Evolutionary conservation across 2,329 filamentous ascomycete genomes (phyloP).

Genomic region (Fonsecaea pugnacius): DNA sequence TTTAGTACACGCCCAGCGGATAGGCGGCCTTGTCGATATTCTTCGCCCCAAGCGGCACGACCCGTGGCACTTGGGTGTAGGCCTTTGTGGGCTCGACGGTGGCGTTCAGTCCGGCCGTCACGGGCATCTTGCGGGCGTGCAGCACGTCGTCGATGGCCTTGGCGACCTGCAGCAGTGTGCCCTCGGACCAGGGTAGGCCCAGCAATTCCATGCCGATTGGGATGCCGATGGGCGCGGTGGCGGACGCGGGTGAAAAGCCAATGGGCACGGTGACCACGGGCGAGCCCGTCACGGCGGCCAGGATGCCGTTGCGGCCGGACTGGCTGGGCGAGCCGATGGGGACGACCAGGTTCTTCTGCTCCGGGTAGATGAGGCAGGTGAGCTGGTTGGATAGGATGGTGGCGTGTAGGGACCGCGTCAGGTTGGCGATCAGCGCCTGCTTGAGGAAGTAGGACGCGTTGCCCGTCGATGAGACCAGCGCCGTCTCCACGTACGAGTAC

Average conservation of each 20-base stretch:
- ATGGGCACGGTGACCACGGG: constrained; percentile 55
- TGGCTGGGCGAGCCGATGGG: constrained; percentile 62
- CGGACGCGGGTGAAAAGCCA: constrained; percentile 56
- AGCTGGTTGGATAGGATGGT: constrained; percentile 58
- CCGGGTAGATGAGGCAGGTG: constrained; percentile 66
- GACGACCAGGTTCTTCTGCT: constrained; percentile 67
- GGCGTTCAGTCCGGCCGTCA: constrained; percentile 31
- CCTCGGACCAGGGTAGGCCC: constrained; percentile 61
- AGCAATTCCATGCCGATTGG: constrained; percentile 70
- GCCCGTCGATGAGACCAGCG: constrained; percentile 57
- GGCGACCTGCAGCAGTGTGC: constrained; percentile 59
- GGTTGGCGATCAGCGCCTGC: constrained; percentile 55
- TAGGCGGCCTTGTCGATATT: constrained; percentile 32
- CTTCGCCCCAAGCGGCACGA: constrained; percentile 22
- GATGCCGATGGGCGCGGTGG: constrained; percentile 60
- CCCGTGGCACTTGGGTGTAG: constrained; percentile 23
- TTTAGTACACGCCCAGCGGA: constrained; percentile 33
- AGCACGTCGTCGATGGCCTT: constrained; percentile 54
- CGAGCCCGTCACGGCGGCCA: constrained; percentile 59
- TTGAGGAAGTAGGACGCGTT: constrained; percentile 57
- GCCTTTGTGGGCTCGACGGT: constrained; percentile 24
- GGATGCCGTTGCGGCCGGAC: constrained; percentile 62
- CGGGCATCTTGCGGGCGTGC: constrained; percentile 54
- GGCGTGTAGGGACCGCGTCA: constrained; percentile 56
- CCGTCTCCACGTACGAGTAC: constrained; percentile 59